Evolutionary conservation across 345 rosid genomes (phyloP), one percentile per base, ranked within the genome.

Genomic region (Eucalyptus urophylla): DNA sequence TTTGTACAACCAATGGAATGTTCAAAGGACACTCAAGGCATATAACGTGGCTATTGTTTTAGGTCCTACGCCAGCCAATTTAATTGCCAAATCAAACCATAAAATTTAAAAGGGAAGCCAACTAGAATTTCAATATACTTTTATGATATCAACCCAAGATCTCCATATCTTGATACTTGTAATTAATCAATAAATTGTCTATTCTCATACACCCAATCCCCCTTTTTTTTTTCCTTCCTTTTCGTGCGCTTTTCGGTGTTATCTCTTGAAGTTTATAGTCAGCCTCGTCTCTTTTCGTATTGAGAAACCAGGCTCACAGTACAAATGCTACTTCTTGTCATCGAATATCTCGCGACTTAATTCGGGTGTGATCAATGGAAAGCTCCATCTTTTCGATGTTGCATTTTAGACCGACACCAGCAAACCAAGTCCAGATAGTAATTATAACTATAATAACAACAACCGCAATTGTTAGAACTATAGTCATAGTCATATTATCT

Each of bases 271-370:
- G 5, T 76, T 76, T 19, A 21, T 21, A 76, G 12, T 5, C 7
- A 11, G 3, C 22, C 14, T 22, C 14, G 3, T 40, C 45, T 13
- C 14, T 19, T 76, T 21, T 76, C 14, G 8, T 21, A 6, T 21
- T 3, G 27, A 76, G 45, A 72, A 0, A 37, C 1, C 3, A 2
- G 1, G 83, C 43, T 76, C 0, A 3, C 14, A 6, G 2, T 21
- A 2, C 14, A 37, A 0, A 40, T 13, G 27, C 45, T 76, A 37
- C 25, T 33, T 33, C 3, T 72, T 19, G 25, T 72, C 14, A 10
- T 72, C 8, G 25, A 33, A 19, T 72, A 9, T 72, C 6, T 40
- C 1, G 3, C 5, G 13, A 19, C 45, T 76, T 19, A 37, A 76
- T 76, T 7, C 12, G 8, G 0, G 8, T 5, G 45, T 22, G 25